These are phyloP conservation scores for Spathaspora hagerdaliae DNA, from an alignment of 805 yeast genomes.

Conservation along the genomic window DNA sequence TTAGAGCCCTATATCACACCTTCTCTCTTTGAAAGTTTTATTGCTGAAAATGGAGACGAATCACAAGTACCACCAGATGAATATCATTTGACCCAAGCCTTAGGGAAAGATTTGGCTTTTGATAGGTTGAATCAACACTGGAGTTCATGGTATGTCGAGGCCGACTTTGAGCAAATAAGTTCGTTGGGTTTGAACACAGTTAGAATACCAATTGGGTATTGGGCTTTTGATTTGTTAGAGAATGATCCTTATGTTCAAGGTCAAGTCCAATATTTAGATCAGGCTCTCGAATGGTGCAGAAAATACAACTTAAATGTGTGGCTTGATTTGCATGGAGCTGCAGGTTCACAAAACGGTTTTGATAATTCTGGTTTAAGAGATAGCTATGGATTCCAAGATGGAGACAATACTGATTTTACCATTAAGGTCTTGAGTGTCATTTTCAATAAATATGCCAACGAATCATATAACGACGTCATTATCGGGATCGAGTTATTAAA, in stretches of 20 bases:
- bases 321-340: constrained; percentile 95
- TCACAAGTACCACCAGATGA: constrained; percentile 73
- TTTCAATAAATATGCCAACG: constrained; percentile 59
- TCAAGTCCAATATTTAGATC: constrained; percentile 66
- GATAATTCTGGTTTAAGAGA: constrained; percentile 91
- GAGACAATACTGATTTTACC: constrained; percentile 52
- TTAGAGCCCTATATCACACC: constrained; percentile 87
- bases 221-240: constrained; percentile 70
- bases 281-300: constrained; percentile 74
- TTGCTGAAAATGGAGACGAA: constrained; percentile 33
- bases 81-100: constrained; percentile 56
- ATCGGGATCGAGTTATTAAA: constrained; percentile 82
- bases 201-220: constrained; percentile 90
- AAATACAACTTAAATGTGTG: constrained; percentile 65
- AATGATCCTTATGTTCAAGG: constrained; percentile 88
- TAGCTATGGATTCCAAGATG: constrained; percentile 49
- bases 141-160: constrained; percentile 71
- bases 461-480: constrained; percentile 63
- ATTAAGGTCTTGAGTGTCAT: constrained; percentile 51
- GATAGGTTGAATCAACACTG: constrained; percentile 64
- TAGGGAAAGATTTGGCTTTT: constrained; percentile 60
- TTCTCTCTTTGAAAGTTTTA: constrained; percentile 53
- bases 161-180: constrained; percentile 61
- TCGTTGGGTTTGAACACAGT: constrained; percentile 73
- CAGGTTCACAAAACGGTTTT: constrained; percentile 94